Base-by-base conservation (phyloP, 495 filamentous ascomycete species). In the Elasticomyces elasticus region DNA sequence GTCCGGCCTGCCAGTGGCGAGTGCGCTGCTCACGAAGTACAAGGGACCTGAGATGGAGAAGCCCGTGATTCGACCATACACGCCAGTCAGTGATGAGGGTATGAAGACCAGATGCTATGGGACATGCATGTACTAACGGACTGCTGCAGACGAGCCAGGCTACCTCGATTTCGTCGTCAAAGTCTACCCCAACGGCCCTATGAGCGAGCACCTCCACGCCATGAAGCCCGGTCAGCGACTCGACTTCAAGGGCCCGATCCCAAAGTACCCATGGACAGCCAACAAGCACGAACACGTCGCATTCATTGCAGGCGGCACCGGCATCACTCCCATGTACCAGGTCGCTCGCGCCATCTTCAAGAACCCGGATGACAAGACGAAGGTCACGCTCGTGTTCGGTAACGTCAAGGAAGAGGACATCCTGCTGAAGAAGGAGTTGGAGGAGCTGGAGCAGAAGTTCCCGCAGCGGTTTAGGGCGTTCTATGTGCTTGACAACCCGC, bases 281-380 rank as follows among this genome's bases (percentile, higher is more conserved):
- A 98, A 98, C 76, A 96, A 95, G 82, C 92, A 97, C 73, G 72
- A 85, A 30, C 90, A 96, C 72, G 83, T 98, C 67, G 81, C 78
- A n/a, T 74, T 97, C 66, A 80, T 98, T 60, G 89, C 92, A 10
- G 92, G 94, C 63, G 92, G 92, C 59, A 97, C 92, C 4, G 92
- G 92, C 48, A 95, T 97, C 65, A 91, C 91, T 30, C 92, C 92
- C 27, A 84, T 84, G 82, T 95, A 84, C 75, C 92, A 98, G 78
- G 79, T 98, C 30, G 71, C 76, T 49, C 78, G 85, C 19, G 74
- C 83, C 45, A 94, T 97, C 74, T 92, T 95, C 81, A 86, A 82
- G 71, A 94, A 95, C 78, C 91, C 91, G 40, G 81, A 90, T 25
- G 91, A 95, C 74, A 85, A 86, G 79, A 95, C 91, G 63, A 94